Percentiles rank a stretch among this genome's conserved stretches.
Conservation (phyloP, 2,329 filamentous ascomycete genomes). For the Trichoderma sp. region DNA sequence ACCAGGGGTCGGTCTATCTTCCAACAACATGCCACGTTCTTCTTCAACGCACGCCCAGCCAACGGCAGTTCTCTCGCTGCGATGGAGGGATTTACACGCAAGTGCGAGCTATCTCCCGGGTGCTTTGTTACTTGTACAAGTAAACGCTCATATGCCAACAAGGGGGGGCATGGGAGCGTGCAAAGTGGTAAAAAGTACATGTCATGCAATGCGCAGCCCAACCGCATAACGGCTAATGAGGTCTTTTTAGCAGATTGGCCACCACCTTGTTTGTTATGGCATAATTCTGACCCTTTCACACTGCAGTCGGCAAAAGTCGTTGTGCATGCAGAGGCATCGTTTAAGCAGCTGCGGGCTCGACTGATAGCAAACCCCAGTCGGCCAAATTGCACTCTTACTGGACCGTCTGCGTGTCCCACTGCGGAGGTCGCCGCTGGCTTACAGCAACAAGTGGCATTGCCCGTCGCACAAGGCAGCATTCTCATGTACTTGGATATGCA, state of each 20-base stretch:
- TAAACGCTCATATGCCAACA: neutral
- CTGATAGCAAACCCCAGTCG: conserved; percentile 17
- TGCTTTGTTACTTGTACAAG: neutral
- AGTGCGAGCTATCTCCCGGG: neutral
- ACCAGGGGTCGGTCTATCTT: neutral
- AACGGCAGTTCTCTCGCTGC: neutral
- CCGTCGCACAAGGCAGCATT: conserved; percentile 16
- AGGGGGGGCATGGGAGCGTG: neutral
- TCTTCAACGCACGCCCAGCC: neutral
- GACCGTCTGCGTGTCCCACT: conserved; percentile 14
- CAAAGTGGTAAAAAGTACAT: neutral
- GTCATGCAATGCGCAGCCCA: conserved; percentile 14
- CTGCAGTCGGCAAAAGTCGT: conserved; percentile 22
- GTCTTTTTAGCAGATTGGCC: conserved; percentile 11
- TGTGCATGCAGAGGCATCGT: conserved; percentile 20
- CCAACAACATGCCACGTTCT: neutral
- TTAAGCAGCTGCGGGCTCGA: conserved; percentile 13
- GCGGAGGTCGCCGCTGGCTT: conserved; percentile 21
- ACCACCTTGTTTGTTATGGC: conserved; percentile 15
- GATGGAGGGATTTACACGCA: conserved; percentile 4
- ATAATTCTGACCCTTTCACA: conserved; percentile 14
- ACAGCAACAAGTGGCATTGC: conserved; percentile 6
- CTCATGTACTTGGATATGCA: neutral
- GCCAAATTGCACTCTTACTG: conserved; percentile 1
- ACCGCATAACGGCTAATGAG: conserved; percentile 21